Evolutionary conservation across 352 stramenopile species (phyloP).

Genomic region (Globisporangium barbulae): DNA sequence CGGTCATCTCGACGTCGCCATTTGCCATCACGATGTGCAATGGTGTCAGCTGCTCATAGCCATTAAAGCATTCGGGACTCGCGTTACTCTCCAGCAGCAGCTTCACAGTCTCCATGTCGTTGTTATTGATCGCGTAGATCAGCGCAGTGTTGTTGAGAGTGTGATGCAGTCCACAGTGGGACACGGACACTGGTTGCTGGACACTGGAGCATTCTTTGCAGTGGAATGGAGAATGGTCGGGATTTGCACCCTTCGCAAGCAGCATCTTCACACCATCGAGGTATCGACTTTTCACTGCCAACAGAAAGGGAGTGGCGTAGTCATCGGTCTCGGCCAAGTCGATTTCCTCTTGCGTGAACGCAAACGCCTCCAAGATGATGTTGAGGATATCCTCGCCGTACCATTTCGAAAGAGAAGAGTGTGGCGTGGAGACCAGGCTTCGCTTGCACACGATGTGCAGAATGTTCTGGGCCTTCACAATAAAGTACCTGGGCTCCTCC

Average conservation of each 20-base stretch:
- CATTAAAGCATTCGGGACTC: slow-evolving; percentile 2
- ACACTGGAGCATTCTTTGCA: slow-evolving; percentile 32
- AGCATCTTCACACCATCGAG: slow-evolving; percentile 32
- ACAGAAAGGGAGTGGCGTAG: not conserved
- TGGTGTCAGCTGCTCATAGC: slow-evolving; percentile 25
- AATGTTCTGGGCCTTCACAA: not conserved
- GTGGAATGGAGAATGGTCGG: slow-evolving; percentile 40
- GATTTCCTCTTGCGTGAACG: slow-evolving; percentile 7
- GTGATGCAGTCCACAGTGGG: slow-evolving; percentile 3
- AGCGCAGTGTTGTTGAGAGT: slow-evolving; percentile 6
- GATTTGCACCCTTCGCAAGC: slow-evolving; percentile 32
- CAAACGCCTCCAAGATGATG: slow-evolving; percentile 9
- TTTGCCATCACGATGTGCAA: slow-evolving; percentile 42
- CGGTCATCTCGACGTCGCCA: slow-evolving; percentile 36
- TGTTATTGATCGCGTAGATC: not conserved
- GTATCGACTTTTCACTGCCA: slow-evolving; percentile 13
- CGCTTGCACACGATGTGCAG: slow-evolving; percentile 4
- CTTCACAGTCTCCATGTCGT: slow-evolving; percentile 1
- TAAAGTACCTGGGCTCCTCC: slow-evolving; percentile 4
- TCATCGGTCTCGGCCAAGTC: not conserved
- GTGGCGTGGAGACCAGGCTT: not conserved
- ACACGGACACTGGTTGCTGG: slow-evolving; percentile 7
- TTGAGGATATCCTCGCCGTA: slow-evolving; percentile 11
- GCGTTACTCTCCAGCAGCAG: slow-evolving; percentile 1
- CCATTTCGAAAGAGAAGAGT: not conserved